These are phyloP conservation scores for Leucosporidium scottii DNA, from an alignment of 768 basidiomycete genomes.

Conservation along the genomic window DNA sequence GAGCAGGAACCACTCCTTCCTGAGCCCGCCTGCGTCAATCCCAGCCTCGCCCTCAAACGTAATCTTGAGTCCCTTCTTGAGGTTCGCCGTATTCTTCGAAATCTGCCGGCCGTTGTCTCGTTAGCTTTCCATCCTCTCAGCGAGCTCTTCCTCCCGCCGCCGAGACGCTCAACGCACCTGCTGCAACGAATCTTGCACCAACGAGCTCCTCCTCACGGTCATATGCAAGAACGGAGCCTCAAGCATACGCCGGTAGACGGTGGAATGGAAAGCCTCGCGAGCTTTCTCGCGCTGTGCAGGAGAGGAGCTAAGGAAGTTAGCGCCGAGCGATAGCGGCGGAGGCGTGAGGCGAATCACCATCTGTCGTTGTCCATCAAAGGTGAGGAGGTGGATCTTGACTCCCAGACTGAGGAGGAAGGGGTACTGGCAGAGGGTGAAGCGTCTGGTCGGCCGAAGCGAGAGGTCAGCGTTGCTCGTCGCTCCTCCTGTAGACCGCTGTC, in stretches of 20 bases:
- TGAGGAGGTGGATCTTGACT: slow-evolving; percentile 24
- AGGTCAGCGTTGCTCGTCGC: background rate
- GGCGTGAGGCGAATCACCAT: slow-evolving; percentile 11
- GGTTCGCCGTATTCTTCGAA: slow-evolving; percentile 46
- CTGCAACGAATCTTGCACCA: slow-evolving; percentile 27
- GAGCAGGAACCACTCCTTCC: slow-evolving; percentile 79
- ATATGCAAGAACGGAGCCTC: slow-evolving; percentile 14
- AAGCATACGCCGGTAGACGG: background rate
- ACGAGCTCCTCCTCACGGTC: slow-evolving; percentile 6
- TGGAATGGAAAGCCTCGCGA: slow-evolving; percentile 8
- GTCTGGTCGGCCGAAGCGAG: background rate
- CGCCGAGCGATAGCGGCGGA: too few relatives aligned
- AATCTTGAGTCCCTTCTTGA: slow-evolving; percentile 65
- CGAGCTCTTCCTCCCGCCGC: background rate
- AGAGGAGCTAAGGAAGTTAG: too few relatives aligned
- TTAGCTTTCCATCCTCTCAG: background rate
- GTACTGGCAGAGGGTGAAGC: slow-evolving; percentile 31
- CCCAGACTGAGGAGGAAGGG: slow-evolving; percentile 32
- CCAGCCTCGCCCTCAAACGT: slow-evolving; percentile 75
- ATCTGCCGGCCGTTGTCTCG: slow-evolving; percentile 2
- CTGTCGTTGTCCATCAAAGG: slow-evolving; percentile 22
- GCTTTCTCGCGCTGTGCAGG: background rate
- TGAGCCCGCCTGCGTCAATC: slow-evolving; percentile 55
- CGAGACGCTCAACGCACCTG: slow-evolving; percentile 10
- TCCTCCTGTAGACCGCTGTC: too few relatives aligned